phyloP scores from a whole-genome alignment of 1,284 basidiomycete species.

The Trametes pubescens region DNA sequence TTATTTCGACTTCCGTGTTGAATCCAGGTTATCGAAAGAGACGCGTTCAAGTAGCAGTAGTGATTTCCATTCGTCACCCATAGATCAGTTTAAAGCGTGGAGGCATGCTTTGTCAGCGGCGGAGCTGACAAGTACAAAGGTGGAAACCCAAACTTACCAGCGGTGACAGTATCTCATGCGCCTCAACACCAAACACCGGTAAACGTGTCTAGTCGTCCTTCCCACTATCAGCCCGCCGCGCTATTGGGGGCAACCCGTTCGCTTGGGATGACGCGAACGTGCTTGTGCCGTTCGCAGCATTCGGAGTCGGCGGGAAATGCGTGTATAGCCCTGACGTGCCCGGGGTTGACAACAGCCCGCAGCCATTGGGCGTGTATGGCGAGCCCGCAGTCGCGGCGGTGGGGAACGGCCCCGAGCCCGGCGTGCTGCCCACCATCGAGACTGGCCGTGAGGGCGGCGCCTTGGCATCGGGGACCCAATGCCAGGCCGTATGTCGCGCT shows the following conservation, averaged over 20 bases:
- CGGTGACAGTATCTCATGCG: no score
- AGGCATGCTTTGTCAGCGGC: no score
- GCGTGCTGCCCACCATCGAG: slow-evolving; percentile 24
- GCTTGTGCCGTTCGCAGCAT: slow-evolving; percentile 26
- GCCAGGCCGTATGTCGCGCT: slow-evolving; percentile 39
- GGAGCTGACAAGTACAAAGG: no score
- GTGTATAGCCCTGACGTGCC: slow-evolving; percentile 39
- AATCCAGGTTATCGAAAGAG: no score
- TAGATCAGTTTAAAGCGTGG: no score
- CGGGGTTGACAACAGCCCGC: slow-evolving; percentile 32
- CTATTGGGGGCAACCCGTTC: slow-evolving; percentile 38
- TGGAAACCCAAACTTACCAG: no score
- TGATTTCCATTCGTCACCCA: no score
- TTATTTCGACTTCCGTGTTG: no score
- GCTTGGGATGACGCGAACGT: slow-evolving; percentile 38
- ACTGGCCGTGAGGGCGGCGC: slow-evolving; percentile 12
- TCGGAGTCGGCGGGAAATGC: slow-evolving; percentile 51
- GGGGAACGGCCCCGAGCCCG: slow-evolving; percentile 31
- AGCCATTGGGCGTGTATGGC: slow-evolving; percentile 33
- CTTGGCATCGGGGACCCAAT: slow-evolving; percentile 44
- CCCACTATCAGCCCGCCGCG: slow-evolving; percentile 32
- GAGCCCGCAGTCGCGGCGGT: slow-evolving; percentile 38
- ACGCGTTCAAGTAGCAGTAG: no score
- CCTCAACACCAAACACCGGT: no score
- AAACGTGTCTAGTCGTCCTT: slow-evolving; percentile 52